Conservation (phyloP, 2,329 filamentous ascomycete species). For the Dactylellina cionopaga region DNA sequence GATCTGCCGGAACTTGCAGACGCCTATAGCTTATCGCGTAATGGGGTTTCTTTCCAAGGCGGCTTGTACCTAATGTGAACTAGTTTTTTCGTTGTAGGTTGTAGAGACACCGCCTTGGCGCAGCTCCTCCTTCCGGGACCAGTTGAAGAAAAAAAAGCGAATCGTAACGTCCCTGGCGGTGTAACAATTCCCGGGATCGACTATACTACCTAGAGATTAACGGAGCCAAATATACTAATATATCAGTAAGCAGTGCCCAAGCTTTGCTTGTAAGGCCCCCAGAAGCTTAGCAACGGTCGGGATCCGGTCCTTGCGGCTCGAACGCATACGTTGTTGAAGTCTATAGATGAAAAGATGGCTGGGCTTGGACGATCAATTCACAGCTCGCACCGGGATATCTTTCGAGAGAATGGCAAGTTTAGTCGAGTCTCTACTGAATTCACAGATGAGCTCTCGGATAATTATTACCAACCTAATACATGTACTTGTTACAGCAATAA, state of each 20-base stretch:
- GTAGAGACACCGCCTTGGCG: too few relatives aligned
- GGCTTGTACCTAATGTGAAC: too few relatives aligned
- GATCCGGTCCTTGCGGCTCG: neutral
- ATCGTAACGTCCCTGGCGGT: constrained; percentile 21
- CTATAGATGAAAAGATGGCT: neutral
- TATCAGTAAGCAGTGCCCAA: constrained; percentile 10
- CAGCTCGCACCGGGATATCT: neutral
- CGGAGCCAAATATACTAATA: constrained; percentile 5
- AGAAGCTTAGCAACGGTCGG: neutral
- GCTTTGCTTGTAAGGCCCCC: neutral
- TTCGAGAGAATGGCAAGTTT: neutral
- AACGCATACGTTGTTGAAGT: neutral
- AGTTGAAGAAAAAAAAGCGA: neutral
- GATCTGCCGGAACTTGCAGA: too few relatives aligned
- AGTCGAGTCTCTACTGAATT: neutral
- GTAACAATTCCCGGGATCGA: neutral
- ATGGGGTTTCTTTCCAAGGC: too few relatives aligned
- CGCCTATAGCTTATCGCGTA: too few relatives aligned
- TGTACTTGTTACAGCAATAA: neutral
- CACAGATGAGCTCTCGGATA: neutral
- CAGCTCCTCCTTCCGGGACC: neutral
- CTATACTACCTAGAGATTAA: neutral
- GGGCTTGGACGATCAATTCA: neutral
- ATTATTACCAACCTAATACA: too few relatives aligned
- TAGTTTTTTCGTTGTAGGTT: too few relatives aligned